Percentiles rank a stretch among this genome's conserved stretches.
Evolutionary conservation across 495 filamentous ascomycete genomes (phyloP).

Genomic region (Penicillium paradoxum): DNA sequence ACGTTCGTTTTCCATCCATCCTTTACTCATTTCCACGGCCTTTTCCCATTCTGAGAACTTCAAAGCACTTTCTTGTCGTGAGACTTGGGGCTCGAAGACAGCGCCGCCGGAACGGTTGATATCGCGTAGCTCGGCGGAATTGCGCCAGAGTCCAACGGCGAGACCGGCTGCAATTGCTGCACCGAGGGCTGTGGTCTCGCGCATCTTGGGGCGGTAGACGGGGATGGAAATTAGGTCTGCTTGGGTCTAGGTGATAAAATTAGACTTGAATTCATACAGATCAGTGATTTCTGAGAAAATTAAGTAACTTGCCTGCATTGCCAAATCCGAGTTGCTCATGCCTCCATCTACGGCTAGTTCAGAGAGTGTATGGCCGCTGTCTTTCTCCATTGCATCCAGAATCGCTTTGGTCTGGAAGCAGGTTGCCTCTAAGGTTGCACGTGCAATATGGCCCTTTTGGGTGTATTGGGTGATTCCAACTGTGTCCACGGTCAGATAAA

Average conservation of each 20-base stretch:
- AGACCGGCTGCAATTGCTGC: slow-evolving; percentile 94
- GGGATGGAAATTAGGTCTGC: slow-evolving; percentile 43
- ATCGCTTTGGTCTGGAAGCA: slow-evolving; percentile 97
- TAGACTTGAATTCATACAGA: neutral
- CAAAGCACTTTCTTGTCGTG: slow-evolving; percentile 51
- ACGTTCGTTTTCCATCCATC: slow-evolving; percentile 51
- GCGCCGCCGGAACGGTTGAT: slow-evolving; percentile 70
- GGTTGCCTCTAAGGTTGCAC: slow-evolving; percentile 89
- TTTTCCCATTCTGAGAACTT: slow-evolving; percentile 76
- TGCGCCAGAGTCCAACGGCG: slow-evolving; percentile 75
- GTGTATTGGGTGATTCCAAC: slow-evolving; percentile 94
- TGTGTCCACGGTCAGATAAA: slow-evolving; percentile 12
- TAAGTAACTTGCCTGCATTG: slow-evolving; percentile 63
- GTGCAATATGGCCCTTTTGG: slow-evolving; percentile 82
- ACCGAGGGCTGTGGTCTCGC: slow-evolving; percentile 88
- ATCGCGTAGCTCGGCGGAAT: slow-evolving; percentile 70
- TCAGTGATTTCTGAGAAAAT: neutral
- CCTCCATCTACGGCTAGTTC: slow-evolving; percentile 88
- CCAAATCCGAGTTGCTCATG: slow-evolving; percentile 87
- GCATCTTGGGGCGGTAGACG: slow-evolving; percentile 58
- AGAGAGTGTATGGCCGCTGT: slow-evolving; percentile 74
- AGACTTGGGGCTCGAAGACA: slow-evolving; percentile 68
- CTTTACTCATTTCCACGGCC: slow-evolving; percentile 79
- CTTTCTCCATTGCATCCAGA: slow-evolving; percentile 89
- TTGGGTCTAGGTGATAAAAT: slow-evolving; percentile 29